phyloP scores from a whole-genome alignment of 2,329 filamentous ascomycete genomes.

The Colletotrichum chlorophyti region DNA sequence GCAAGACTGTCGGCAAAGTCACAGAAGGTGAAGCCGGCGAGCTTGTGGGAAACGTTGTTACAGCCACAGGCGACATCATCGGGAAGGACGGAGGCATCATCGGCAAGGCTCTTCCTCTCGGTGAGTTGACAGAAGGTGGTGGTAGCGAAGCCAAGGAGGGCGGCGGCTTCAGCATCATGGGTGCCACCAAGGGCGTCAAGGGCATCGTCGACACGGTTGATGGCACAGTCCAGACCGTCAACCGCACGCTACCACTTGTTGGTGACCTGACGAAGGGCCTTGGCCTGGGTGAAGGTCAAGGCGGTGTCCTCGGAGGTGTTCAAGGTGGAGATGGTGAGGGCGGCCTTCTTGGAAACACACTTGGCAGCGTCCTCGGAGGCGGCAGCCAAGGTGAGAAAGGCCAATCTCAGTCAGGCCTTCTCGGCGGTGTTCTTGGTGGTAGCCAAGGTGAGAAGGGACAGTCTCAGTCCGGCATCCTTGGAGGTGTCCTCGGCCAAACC shows the following conservation, averaged over 20 bases:
- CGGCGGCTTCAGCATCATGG: constrained; percentile 37
- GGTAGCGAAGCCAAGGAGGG: constrained; percentile 38
- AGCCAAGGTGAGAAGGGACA: constrained; percentile 13
- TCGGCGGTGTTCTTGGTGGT: constrained; percentile 6
- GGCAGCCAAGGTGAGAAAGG: constrained; percentile 9
- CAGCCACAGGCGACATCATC: constrained; percentile 42
- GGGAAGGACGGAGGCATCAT: constrained; percentile 47
- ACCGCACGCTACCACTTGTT: constrained; percentile 27
- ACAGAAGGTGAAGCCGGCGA: constrained; percentile 47
- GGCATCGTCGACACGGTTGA: constrained; percentile 29
- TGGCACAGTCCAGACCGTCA: constrained; percentile 35
- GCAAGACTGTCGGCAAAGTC: constrained; percentile 50
- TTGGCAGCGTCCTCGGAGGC: background rate
- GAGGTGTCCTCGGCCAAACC: constrained; percentile 14
- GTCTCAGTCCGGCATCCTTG: constrained; percentile 2
- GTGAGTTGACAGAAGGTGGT: constrained; percentile 48
- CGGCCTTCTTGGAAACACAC: background rate
- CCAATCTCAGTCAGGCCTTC: background rate
- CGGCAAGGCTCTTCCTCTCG: constrained; percentile 45
- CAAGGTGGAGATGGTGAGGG: background rate
- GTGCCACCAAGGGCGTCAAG: constrained; percentile 36
- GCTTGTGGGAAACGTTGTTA: constrained; percentile 49
- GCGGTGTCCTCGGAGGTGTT: constrained; percentile 25
- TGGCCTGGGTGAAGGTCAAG: constrained; percentile 26
- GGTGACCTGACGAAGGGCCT: constrained; percentile 29